These are phyloP conservation scores for Colletotrichum sp. DNA, from an alignment of 2,329 filamentous ascomycete species.

Conservation along the genomic window DNA sequence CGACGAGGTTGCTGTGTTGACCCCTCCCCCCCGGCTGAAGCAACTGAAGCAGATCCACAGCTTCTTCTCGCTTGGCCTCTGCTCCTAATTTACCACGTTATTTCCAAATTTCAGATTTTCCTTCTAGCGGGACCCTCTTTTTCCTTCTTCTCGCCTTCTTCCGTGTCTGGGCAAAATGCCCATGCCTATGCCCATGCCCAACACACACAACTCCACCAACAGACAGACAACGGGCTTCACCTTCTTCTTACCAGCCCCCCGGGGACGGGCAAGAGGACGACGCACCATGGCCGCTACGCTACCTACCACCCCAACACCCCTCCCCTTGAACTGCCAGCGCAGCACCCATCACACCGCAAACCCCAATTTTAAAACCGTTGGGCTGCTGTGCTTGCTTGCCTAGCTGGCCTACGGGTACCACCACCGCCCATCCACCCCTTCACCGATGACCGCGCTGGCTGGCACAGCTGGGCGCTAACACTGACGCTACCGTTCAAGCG, in stretches of 20 bases:
- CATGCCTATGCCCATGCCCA: not conserved
- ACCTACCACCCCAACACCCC: not conserved
- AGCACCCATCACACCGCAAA: not conserved
- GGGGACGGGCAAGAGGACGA: not conserved
- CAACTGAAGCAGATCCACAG: not conserved
- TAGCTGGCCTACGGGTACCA: not conserved
- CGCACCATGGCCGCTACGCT: not conserved
- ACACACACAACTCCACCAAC: not conserved
- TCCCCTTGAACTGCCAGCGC: not conserved
- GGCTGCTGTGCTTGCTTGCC: not conserved
- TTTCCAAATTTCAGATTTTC: not conserved
- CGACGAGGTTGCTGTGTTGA: not conserved
- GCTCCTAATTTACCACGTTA: constrained; percentile 18
- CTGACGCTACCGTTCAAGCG: not conserved
- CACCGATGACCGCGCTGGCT: not conserved
- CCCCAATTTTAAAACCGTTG: constrained; percentile 5
- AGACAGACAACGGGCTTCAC: not conserved
- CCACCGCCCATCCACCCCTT: not conserved
- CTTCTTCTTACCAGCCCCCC: not conserved
- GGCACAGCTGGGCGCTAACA: not conserved
- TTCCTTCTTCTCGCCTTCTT: constrained; percentile 20
- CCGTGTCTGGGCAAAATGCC: constrained; percentile 1
- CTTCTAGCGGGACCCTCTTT: constrained; percentile 18
- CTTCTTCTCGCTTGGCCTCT: constrained; percentile 2
- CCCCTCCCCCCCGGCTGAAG: constrained; percentile 1